Base-by-base conservation (phyloP, 164 flowering plant species). In the Nelumbo lutea region DNA sequence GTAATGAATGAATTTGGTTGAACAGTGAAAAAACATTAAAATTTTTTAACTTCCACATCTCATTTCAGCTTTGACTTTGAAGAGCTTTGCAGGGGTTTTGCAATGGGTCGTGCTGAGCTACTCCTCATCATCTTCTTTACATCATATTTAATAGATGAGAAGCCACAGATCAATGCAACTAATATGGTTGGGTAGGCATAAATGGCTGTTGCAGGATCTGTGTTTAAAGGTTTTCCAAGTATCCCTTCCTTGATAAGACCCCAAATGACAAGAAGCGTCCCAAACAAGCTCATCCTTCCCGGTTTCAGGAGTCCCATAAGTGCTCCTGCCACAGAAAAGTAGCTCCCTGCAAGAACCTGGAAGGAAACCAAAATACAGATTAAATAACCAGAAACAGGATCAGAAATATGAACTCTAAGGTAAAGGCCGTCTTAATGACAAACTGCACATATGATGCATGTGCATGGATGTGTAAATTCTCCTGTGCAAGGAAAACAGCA, bases 271-370 rank as follows among this genome's bases (percentile, higher is more conserved):
- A 94, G 79, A 70, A 94, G 95, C 3, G 96, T 87, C 56, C 98
- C 98, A 63, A 94, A 94, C 96, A 94, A 85, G 79, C 87, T 86
- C 97, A 94, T 94, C 76, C 93, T 90, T 9, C 91, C 93, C 11
- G 90, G 93, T 79, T 86, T 91, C 66, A 90, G 59, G 40, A 91
- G 42, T 51, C 96, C 90, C 75, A 90, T 78, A 14, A 90, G 75
- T 2, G 94, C 88, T 68, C 96, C 97, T 10, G 98, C 98, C 63
- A 94, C 97, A 62, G 85, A 76, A 76, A 91, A 91, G 78, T 94
- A 94, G 79, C 98, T 88, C 70, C 98, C 98, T 0, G 98, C 95
- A 74, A 94, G 96, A 77, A 94, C 97, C 98, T 94, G 86, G 59
- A 50, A 39, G 8, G 71, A 63, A 41, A 58, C 51, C 4, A 43